Conservation (phyloP, 768 basidiomycete species). For the Naganishia kalamii region DNA sequence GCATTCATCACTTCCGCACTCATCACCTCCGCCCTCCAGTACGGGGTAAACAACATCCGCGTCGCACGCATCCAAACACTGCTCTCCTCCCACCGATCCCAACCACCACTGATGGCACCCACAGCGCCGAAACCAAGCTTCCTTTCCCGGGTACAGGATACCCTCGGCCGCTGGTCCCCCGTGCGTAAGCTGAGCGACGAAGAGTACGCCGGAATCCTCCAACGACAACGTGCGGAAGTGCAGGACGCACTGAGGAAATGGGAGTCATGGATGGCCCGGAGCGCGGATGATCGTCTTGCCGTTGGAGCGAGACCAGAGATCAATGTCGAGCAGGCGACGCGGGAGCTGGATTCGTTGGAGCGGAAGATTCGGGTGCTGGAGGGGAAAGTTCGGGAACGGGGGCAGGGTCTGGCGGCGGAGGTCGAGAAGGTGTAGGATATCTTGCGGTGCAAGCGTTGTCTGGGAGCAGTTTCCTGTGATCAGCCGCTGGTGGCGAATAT, state of each 20-base stretch:
- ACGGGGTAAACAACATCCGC: slow-evolving; percentile 62
- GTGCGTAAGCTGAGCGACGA: slow-evolving; percentile 62
- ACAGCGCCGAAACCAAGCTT: slow-evolving; percentile 12
- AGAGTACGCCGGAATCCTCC: slow-evolving; percentile 61
- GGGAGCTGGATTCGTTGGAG: slow-evolving; percentile 18
- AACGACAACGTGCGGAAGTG: slow-evolving; percentile 57
- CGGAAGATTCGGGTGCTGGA: slow-evolving; percentile 15
- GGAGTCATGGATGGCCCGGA: slow-evolving; percentile 6
- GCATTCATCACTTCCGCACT: slow-evolving; percentile 60
- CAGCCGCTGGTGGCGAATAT: too few species aligned
- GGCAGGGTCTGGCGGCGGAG: neutral
- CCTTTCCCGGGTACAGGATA: slow-evolving; percentile 38
- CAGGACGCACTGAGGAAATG: neutral
- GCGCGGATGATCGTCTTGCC: neutral
- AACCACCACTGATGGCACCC: neutral
- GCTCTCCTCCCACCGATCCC: slow-evolving; percentile 33
- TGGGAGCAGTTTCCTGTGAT: too few species aligned
- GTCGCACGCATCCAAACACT: slow-evolving; percentile 59
- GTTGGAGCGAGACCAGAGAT: neutral
- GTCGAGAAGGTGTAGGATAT: too few species aligned
- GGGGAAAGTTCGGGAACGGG: neutral
- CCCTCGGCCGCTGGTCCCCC: slow-evolving; percentile 50
- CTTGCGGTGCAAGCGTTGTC: too few species aligned
- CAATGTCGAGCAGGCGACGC: slow-evolving; percentile 14
- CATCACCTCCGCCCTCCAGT: slow-evolving; percentile 61